A percentile compares a stretch with the other conserved stretches of the same genome.
Evolutionary conservation across 306 rosid genomes (phyloP).

Genomic region (Dryas drummondii): DNA sequence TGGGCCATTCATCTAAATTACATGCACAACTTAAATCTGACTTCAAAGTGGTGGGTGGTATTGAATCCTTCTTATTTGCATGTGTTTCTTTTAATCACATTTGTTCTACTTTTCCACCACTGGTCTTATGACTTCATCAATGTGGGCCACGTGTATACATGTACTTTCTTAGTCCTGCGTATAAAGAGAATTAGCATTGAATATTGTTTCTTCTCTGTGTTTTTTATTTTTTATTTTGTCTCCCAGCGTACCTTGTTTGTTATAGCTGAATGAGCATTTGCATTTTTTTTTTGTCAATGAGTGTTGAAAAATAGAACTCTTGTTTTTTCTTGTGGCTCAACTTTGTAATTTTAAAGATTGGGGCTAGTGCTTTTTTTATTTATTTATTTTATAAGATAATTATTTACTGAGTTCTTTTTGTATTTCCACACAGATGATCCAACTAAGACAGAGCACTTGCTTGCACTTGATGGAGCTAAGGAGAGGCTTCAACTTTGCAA

Average conservation of each 20-base stretch:
- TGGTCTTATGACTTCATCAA: not conserved
- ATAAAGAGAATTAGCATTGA: not conserved
- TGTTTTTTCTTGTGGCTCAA: not conserved
- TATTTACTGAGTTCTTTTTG: not conserved
- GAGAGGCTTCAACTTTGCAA: constrained; percentile 42
- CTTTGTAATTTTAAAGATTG: not conserved
- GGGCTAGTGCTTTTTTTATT: not conserved
- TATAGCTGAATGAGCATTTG: not conserved
- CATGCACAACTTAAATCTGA: constrained; percentile 1
- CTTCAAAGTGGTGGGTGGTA: not conserved
- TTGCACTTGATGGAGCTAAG: constrained; percentile 43
- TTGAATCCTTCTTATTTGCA: not conserved
- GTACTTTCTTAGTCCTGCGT: not conserved
- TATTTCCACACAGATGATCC: constrained; percentile 25
- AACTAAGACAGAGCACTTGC: constrained; percentile 35
- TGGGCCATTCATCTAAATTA: not conserved
- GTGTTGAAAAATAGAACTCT: too few species aligned
- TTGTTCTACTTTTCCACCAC: not conserved
- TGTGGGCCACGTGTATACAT: not conserved
- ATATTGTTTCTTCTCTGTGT: not conserved
- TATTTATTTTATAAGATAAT: too few species aligned
- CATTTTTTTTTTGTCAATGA: too few species aligned
- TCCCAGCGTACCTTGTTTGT: not conserved
- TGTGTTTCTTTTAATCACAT: not conserved
- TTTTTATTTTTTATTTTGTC: not conserved